Evolutionary conservation across 805 yeast species (phyloP), one percentile per base, ranked within the genome.

Genomic region (Yarrowia sp.): DNA sequence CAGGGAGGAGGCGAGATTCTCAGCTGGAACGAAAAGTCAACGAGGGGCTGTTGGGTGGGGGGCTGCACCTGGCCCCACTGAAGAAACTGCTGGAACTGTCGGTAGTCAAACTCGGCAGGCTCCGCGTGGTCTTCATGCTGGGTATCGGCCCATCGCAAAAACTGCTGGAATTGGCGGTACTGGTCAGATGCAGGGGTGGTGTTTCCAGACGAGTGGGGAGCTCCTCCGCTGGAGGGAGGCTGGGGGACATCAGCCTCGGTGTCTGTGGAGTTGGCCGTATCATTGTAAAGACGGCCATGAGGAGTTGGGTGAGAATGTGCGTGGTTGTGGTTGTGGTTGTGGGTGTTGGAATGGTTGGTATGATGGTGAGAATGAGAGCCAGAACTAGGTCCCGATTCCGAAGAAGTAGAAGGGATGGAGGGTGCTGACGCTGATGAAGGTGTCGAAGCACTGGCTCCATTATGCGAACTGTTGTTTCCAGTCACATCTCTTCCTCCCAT

Each of bases 101-200:
- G 46, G 35, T 54, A 54, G 26, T 54, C 61, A 19, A 54, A 54
- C 24, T 54, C 61, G 5, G 61, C 61, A 12, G 61, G 61, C 28
- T 54, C 61, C 2, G 61, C 9, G 21, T 26, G 32, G 19, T 38
- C 61, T 22, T 54, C 46, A 6, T 54, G 61, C 46, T 54, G 61
- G 8, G 44, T 54, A 32, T 54, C 61, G 3, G 61, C 61, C 61
- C 61, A 54, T 17, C 61, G 24, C 33, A 54, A 11, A 54, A 54
- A 54, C 61, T 38, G 61, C n/a, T 54, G 61, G 46, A 54, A 54
- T 38, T 54, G 61, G 10, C 61, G 44, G 26, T 54, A 54, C 26
- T 54, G 59, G 38, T 52, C 59, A n/a, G 59, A 52, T 35, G 59
- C 43, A 51, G 58, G 58, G 11, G 21, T 35, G 21, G 41, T 9